Percentiles rank a stretch among this genome's conserved stretches.
These are phyloP conservation scores for Coffea humblotiana DNA, from an alignment of 305 asterid species.

Conservation along the genomic window DNA sequence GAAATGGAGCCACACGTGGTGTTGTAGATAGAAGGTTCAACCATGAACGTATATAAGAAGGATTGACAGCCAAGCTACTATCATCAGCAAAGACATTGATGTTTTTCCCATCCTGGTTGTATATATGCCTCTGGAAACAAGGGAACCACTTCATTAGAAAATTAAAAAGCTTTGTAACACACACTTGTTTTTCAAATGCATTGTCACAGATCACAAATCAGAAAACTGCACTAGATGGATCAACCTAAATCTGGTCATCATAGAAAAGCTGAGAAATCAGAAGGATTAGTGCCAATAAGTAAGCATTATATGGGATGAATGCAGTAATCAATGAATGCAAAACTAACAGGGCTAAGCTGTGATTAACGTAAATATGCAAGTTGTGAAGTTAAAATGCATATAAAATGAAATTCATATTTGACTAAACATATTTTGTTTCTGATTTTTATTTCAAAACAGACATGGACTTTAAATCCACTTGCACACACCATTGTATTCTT, in stretches of 20 bases:
- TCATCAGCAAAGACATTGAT: slow-evolving; percentile 68
- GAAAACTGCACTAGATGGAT: background rate
- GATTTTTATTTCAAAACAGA: background rate
- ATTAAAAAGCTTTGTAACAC: background rate
- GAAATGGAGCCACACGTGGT: slow-evolving; percentile 90
- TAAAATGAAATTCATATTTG: background rate
- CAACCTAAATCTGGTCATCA: background rate
- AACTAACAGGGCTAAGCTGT: background rate
- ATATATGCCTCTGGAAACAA: slow-evolving; percentile 75
- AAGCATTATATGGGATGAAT: background rate
- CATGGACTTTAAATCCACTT: background rate
- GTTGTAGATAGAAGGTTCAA: slow-evolving; percentile 70
- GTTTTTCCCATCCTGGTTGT: slow-evolving; percentile 62
- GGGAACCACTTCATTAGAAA: slow-evolving; percentile 6
- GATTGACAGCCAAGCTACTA: slow-evolving; percentile 79
- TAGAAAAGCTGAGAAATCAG: background rate
- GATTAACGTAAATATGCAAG: background rate
- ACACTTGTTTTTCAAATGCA: background rate
- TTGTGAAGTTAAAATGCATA: background rate
- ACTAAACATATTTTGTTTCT: background rate
- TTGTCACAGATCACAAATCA: background rate
- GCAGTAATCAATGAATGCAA: background rate
- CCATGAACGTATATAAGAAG: slow-evolving; percentile 80
- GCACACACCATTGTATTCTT: background rate
- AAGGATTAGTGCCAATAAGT: background rate